phyloP scores from a whole-genome alignment of 345 rosid species.

The Barbarea vulgaris region DNA sequence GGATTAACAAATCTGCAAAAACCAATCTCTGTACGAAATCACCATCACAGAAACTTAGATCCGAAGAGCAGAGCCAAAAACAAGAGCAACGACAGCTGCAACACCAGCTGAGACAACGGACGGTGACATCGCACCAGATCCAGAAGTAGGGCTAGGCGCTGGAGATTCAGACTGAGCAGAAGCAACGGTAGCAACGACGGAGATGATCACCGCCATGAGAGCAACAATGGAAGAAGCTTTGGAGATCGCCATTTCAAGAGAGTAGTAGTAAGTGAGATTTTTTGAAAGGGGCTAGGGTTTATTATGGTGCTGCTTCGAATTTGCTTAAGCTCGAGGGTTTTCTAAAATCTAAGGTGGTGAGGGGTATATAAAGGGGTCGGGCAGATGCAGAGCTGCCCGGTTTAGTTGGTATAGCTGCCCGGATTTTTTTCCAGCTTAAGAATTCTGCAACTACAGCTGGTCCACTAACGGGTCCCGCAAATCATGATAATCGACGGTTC shows the following conservation, averaged over 20 bases:
- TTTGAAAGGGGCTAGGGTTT: not conserved
- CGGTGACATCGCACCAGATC: slow-evolving; percentile 49
- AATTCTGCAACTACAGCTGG: slow-evolving; percentile 33
- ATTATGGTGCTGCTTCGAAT: not conserved
- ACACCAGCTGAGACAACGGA: slow-evolving; percentile 45
- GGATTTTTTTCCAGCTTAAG: slow-evolving; percentile 39
- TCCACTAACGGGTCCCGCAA: slow-evolving; percentile 28
- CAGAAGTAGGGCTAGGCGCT: slow-evolving; percentile 60
- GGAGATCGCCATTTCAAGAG: slow-evolving; percentile 49
- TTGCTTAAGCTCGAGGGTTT: not conserved
- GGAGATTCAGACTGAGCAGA: slow-evolving; percentile 57
- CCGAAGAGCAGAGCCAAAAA: slow-evolving; percentile 55
- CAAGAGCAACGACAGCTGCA: slow-evolving; percentile 46
- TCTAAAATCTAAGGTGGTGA: not conserved
- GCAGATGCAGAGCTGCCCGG: slow-evolving; percentile 24
- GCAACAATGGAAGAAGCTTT: slow-evolving; percentile 43
- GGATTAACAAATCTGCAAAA: not conserved
- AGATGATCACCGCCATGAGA: slow-evolving; percentile 42
- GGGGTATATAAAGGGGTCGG: slow-evolving; percentile 40
- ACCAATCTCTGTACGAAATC: slow-evolving; percentile 43
- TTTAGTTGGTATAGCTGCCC: slow-evolving; percentile 39
- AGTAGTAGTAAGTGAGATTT: not conserved
- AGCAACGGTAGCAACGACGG: slow-evolving; percentile 43
- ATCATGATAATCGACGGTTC: slow-evolving; percentile 21
- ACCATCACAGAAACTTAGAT: slow-evolving; percentile 44